Conservation (phyloP, 2,329 filamentous ascomycete species). For the Trichoderma oligosporum region DNA sequence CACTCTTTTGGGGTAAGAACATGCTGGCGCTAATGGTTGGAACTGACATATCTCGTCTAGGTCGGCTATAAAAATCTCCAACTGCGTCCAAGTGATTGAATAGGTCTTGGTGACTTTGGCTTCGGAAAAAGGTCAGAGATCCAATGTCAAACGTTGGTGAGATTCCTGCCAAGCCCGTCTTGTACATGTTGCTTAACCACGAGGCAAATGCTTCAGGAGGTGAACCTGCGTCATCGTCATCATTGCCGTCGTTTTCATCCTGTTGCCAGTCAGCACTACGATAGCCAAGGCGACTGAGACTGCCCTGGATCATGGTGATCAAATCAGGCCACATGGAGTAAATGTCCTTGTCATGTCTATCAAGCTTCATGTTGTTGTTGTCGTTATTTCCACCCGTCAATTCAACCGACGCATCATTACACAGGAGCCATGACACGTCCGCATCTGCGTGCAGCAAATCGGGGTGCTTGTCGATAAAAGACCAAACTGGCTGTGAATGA, state of each 20-base stretch:
- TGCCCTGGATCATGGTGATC: conserved; percentile 24
- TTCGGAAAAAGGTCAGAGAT: conserved; percentile 48
- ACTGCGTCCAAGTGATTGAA: conserved; percentile 48
- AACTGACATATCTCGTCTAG: conserved; percentile 47
- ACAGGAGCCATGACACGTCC: conserved; percentile 48
- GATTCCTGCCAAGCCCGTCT: conserved; percentile 47
- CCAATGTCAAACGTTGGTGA: conserved; percentile 55
- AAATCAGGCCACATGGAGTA: neutral
- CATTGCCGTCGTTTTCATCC: conserved; percentile 17
- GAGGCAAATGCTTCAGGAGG: conserved; percentile 31
- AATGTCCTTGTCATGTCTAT: neutral
- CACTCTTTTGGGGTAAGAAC: conserved; percentile 47
- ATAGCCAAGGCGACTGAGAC: conserved; percentile 18
- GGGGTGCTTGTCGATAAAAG: conserved; percentile 44
- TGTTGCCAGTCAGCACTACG: conserved; percentile 17
- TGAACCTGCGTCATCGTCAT: conserved; percentile 23
- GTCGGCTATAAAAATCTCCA: conserved; percentile 47
- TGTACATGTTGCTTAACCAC: conserved; percentile 41
- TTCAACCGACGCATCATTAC: neutral
- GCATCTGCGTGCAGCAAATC: conserved; percentile 46
- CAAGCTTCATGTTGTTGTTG: too few species aligned
- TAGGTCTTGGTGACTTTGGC: conserved; percentile 43
- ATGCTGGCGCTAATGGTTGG: conserved; percentile 54
- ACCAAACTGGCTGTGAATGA: conserved; percentile 44
- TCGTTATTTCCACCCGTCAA: neutral